Evolutionary conservation across 495 filamentous ascomycete species (phyloP), one percentile per base, ranked within the genome.

Genomic region (Viridothelium virens): DNA sequence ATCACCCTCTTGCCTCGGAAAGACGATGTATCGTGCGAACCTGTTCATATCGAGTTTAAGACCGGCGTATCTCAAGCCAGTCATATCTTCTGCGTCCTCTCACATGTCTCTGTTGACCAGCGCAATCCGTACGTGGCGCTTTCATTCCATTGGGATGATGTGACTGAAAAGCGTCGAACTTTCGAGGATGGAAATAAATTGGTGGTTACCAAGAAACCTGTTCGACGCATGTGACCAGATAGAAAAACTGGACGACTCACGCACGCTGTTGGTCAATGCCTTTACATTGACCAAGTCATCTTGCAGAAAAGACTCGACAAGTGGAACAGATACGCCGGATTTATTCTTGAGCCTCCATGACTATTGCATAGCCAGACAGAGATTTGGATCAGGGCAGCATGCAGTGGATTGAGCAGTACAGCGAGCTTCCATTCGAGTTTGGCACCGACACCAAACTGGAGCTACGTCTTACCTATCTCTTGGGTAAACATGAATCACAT

Each of bases 241-340:
- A 6, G 18, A 38, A 11, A 14, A 46, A 25, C 36, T 18, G 11
- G 12, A 48, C 39, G 16, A 47, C 7, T 25, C 38, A 16, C 6
- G 41, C 34, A 36, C 31, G 12, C 48, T 74, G 47, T 77, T 72
- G 75, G 62, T 76, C 36, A 75, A 78, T 67, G 75, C 76, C 68
- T 77, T 34, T 78, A 74, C 63, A 75, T 78, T 63, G 71, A 78
- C 67, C 75, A 77, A 62, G 59, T 67, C 56, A 74, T 66, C 31
- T 10, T 37, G 62, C 65, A 34, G 75, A 77, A 68, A 63, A 72
- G 31, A 56, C 48, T 16, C 44, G 38, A 25, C 73, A 77, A 63
- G 69, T 77, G 38, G 31, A 47, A 10, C 65, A 70, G 39, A 78
- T 78, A 73, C 50, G 63, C 18, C 56, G 50, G 14, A 70, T 76